Evolutionary conservation across 2,329 filamentous ascomycete species (phyloP).

Genomic region (Emmonsiellopsis sp.): DNA sequence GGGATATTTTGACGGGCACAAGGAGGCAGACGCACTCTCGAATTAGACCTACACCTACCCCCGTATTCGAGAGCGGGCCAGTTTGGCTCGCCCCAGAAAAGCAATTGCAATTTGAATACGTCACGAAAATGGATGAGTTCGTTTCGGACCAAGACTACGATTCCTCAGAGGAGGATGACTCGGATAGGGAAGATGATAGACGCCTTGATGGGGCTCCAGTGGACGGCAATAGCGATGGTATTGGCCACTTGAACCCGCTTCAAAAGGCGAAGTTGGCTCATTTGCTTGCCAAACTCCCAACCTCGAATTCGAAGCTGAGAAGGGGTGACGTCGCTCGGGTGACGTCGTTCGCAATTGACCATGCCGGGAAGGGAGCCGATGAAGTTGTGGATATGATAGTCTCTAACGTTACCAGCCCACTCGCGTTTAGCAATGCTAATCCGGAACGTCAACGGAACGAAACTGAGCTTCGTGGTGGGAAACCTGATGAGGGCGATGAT

Average conservation of each 20-base stretch:
- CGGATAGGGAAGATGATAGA: slow-evolving; percentile 35
- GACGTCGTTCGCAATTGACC: slow-evolving; percentile 79
- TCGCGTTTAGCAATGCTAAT: slow-evolving; percentile 64
- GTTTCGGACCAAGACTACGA: slow-evolving; percentile 78
- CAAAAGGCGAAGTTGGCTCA: slow-evolving; percentile 78
- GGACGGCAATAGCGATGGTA: slow-evolving; percentile 38
- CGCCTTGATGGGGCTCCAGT: slow-evolving; percentile 37
- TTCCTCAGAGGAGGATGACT: slow-evolving; percentile 74
- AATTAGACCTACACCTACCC: slow-evolving; percentile 44
- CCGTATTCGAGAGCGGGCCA: slow-evolving; percentile 65
- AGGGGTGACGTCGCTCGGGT: slow-evolving; percentile 81
- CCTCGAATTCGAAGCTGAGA: slow-evolving; percentile 61
- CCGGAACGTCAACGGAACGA: slow-evolving; percentile 31
- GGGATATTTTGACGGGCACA: slow-evolving; percentile 69
- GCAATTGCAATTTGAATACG: slow-evolving; percentile 70
- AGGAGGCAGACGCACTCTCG: slow-evolving; percentile 25
- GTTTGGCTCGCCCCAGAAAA: slow-evolving; percentile 70
- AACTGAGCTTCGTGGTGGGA: slow-evolving; percentile 10
- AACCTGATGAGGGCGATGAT: slow-evolving; percentile 26
- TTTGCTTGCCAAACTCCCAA: slow-evolving; percentile 73
- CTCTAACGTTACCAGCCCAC: slow-evolving; percentile 68
- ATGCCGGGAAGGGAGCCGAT: slow-evolving; percentile 74
- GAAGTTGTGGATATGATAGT: slow-evolving; percentile 88
- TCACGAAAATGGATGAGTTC: slow-evolving; percentile 66
- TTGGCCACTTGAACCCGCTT: slow-evolving; percentile 67